phyloP scores from a whole-genome alignment of 176 grass and related monocot species.

The Zea mays region DNA sequence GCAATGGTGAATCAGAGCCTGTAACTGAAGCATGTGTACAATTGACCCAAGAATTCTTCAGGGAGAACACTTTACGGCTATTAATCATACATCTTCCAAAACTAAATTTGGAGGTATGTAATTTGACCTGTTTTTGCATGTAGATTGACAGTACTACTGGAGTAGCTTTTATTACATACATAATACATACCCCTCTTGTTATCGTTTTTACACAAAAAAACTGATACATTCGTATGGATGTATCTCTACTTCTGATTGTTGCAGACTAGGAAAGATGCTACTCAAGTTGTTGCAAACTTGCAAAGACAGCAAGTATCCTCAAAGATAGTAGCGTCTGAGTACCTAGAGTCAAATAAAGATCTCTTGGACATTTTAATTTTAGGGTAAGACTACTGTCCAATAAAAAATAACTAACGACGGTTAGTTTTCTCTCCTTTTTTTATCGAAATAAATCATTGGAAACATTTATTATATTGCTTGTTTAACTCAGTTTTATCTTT shows the following conservation, averaged over 20 bases:
- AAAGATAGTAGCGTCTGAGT: constrained; percentile 72
- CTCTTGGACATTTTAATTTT: constrained; percentile 75
- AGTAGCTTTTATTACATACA: not conserved
- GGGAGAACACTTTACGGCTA: constrained; percentile 81
- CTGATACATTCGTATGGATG: not conserved
- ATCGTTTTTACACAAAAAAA: constrained; percentile 5
- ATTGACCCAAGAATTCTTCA: constrained; percentile 97
- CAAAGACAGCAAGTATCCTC: constrained; percentile 82
- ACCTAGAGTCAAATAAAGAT: constrained; percentile 82
- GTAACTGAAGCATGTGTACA: constrained; percentile 81
- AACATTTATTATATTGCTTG: constrained; percentile 1
- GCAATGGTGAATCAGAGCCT: constrained; percentile 82
- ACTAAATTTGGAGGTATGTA: constrained; percentile 82
- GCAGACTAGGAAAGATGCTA: constrained; percentile 83
- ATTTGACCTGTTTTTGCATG: constrained; percentile 17
- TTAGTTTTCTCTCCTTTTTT: not conserved
- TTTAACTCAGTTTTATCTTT: constrained; percentile 2
- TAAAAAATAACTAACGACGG: constrained; percentile 3
- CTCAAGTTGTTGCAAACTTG: constrained; percentile 87
- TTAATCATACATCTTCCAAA: constrained; percentile 90
- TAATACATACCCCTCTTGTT: constrained; percentile 3
- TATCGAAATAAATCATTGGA: not conserved
- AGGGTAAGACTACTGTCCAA: constrained; percentile 48
- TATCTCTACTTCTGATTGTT: constrained; percentile 37
- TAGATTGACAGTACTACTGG: not conserved